Conservation (phyloP, 169 alveolate genomes). For the Eimeria necatrix region DNA sequence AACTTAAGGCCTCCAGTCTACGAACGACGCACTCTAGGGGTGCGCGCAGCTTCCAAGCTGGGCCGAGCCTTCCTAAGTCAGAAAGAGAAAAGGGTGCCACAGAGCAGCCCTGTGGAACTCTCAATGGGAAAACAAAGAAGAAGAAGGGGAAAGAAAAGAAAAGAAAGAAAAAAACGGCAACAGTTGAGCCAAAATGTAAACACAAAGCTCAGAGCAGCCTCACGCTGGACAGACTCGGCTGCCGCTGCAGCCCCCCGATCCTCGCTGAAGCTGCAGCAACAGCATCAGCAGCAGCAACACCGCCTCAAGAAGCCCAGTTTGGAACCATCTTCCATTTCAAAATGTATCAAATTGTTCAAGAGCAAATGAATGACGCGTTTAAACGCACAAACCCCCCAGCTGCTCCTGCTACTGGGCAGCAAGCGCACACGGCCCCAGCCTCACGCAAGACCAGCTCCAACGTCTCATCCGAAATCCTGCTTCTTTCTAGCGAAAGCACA, state of each 20-base stretch:
- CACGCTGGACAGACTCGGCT: not conserved
- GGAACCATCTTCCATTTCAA: too few species aligned
- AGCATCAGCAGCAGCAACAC: not conserved
- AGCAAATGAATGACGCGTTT: too few species aligned
- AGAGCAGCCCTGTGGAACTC: not conserved
- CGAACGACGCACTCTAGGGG: too few species aligned
- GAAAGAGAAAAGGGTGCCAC: not conserved
- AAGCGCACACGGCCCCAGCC: too few species aligned
- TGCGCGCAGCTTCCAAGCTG: too few species aligned
- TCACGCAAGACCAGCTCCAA: too few species aligned
- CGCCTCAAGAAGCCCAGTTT: too few species aligned
- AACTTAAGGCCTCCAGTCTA: not conserved
- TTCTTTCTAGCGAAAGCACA: too few species aligned
- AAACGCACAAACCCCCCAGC: too few species aligned
- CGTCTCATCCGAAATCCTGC: too few species aligned
- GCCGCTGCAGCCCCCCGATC: not conserved
- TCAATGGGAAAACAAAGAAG: not conserved
- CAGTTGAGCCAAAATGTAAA: not conserved
- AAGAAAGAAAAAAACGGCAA: not conserved
- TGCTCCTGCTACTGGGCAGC: too few species aligned
- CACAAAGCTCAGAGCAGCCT: not conserved
- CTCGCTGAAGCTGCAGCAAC: constrained; percentile 1
- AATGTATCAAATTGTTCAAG: too few species aligned
- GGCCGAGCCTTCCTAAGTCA: not conserved
- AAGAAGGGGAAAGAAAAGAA: not conserved